Conservation (phyloP, 2,329 filamentous ascomycete genomes). For the Zarea fungicola region DNA sequence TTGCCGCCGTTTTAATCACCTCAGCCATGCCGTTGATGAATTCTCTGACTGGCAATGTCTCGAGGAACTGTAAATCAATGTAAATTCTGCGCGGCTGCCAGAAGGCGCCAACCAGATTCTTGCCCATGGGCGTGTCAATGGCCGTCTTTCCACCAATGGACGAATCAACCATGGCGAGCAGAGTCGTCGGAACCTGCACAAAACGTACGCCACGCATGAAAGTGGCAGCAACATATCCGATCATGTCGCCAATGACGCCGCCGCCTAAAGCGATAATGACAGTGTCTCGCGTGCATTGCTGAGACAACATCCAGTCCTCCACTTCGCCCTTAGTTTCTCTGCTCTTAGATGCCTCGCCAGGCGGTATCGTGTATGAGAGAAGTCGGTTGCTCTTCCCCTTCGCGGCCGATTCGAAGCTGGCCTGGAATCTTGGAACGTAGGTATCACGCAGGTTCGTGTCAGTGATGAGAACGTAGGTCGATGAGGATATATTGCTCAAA, state of each 20-base stretch:
- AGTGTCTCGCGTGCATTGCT: conserved; percentile 91
- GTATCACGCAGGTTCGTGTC: conserved; percentile 83
- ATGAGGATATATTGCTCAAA: conserved; percentile 69
- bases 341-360: conserved; percentile 90
- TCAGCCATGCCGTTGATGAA: conserved; percentile 99
- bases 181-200: conserved; percentile 91
- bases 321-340: conserved; percentile 91
- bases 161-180: conserved; percentile 96
- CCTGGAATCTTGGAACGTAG: conserved; percentile 74
- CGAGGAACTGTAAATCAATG: conserved; percentile 86
- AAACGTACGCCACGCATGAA: conserved; percentile 98
- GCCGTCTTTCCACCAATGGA: conserved; percentile 98
- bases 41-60: conserved; percentile 83
- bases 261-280: conserved; percentile 92
- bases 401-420: conserved; percentile 28
- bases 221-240: conserved; percentile 93
- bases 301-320: conserved; percentile 92
- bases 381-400: conserved; percentile 52
- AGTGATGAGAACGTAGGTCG: conserved; percentile 93
- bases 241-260: conserved; percentile 96
- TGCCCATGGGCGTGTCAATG: conserved; percentile 92
- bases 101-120: conserved; percentile 93
- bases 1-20: conserved; percentile 95
- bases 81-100: conserved; percentile 95
- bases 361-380: conserved; percentile 79